These are phyloP conservation scores for Penicillium sp. DNA, from an alignment of 2,329 filamentous ascomycete species.

Conservation along the genomic window DNA sequence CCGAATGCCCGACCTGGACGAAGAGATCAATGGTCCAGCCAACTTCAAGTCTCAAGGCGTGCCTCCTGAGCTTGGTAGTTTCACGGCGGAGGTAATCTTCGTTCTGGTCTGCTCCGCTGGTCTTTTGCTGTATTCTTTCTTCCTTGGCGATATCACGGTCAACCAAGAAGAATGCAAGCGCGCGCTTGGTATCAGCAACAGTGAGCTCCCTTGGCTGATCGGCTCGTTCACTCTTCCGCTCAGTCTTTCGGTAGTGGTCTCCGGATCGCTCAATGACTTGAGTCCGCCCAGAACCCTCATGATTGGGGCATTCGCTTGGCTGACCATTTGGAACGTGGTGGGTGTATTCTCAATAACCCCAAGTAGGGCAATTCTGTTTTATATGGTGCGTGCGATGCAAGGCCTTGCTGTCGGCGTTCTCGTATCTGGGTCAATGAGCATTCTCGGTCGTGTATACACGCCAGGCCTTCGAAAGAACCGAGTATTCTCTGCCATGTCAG, in stretches of 20 bases:
- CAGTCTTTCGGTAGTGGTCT: conserved; percentile 41
- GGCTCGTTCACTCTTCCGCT: conserved; percentile 40
- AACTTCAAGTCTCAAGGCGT: conserved; percentile 11
- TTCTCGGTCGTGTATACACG: conserved; percentile 46
- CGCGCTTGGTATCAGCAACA: conserved; percentile 29
- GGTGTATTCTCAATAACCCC: conserved; percentile 35
- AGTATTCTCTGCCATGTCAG: conserved; percentile 41
- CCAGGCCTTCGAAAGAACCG: conserved; percentile 41
- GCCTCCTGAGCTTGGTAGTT: conserved; percentile 14
- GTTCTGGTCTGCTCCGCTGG: conserved; percentile 17
- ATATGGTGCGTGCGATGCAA: conserved; percentile 35
- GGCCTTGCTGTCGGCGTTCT: conserved; percentile 51
- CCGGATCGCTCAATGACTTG: conserved; percentile 34
- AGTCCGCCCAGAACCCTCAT: conserved; percentile 34
- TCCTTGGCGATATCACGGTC: conserved; percentile 17
- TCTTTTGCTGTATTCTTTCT: conserved; percentile 15
- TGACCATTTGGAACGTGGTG: conserved; percentile 38
- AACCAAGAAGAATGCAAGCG: conserved; percentile 16
- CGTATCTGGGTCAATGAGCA: conserved; percentile 49
- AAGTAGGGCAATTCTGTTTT: conserved; percentile 27
- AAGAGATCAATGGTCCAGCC: conserved; percentile 11
- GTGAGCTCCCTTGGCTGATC: conserved; percentile 41
- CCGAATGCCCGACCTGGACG: conserved; percentile 14
- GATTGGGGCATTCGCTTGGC: conserved; percentile 34
- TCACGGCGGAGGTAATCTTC: conserved; percentile 17